Percentiles rank a stretch among this genome's conserved stretches.
Conservation (phyloP, 306 rosid genomes). For the Quercus aquifolioides region DNA sequence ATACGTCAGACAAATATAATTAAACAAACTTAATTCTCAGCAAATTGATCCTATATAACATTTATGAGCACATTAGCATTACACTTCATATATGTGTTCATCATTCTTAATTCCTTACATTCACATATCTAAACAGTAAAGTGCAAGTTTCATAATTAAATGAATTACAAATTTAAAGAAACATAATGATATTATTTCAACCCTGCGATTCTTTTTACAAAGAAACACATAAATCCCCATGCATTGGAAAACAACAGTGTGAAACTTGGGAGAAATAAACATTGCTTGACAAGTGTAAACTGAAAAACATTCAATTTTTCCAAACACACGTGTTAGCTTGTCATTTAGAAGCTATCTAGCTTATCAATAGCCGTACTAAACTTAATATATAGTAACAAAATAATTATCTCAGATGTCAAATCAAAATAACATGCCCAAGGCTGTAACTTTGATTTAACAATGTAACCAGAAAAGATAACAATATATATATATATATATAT, state of each 20-base stretch:
- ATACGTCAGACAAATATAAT: too few relatives aligned
- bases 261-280: background rate
- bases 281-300: background rate
- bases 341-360: background rate
- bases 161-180: too few relatives aligned
- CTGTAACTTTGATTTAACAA: background rate
- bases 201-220: too few relatives aligned
- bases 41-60: background rate
- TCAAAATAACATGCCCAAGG: background rate
- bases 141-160: too few relatives aligned
- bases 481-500: too few relatives aligned
- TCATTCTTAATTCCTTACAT: background rate
- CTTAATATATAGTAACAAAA: too few relatives aligned
- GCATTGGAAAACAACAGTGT: background rate
- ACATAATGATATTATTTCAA: too few relatives aligned
- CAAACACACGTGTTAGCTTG: background rate
- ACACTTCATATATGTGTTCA: background rate
- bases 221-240: too few relatives aligned
- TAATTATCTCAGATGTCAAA: too few relatives aligned
- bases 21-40: too few relatives aligned
- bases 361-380: background rate
- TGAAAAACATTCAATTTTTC: background rate
- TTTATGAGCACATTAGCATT: background rate
- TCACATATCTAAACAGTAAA: too few relatives aligned
- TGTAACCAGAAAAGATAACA: too few relatives aligned